phyloP scores from a whole-genome alignment of 1,284 basidiomycete genomes.

The Chiua sp. region DNA sequence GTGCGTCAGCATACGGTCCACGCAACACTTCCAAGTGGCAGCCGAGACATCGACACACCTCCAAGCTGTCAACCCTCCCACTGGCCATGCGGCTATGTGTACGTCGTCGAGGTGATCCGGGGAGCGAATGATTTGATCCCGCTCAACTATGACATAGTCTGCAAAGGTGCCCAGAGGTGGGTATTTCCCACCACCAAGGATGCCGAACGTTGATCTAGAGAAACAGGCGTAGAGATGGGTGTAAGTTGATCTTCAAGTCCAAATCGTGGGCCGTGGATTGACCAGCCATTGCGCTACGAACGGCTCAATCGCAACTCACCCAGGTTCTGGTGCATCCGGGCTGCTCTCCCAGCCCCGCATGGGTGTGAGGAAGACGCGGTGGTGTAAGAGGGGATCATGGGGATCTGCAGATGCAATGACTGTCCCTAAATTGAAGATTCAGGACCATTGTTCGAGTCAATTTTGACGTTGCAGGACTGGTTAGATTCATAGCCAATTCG shows the following conservation, averaged over 20 bases:
- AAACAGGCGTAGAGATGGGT: slow-evolving; percentile 2
- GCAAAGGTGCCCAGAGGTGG: slow-evolving; percentile 75
- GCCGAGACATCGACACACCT: too few relatives aligned
- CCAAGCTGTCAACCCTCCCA: slow-evolving; percentile 85
- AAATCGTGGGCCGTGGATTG: too few relatives aligned
- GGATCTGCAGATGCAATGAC: slow-evolving; percentile 62
- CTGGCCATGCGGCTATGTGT: slow-evolving; percentile 77
- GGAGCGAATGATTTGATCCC: slow-evolving; percentile 68
- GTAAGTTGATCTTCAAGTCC: too few relatives aligned
- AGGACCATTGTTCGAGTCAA: too few relatives aligned
- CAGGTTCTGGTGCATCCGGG: slow-evolving; percentile 61
- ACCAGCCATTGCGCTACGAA: background rate
- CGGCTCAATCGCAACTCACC: slow-evolving; percentile 12
- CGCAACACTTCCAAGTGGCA: background rate
- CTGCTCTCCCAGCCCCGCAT: slow-evolving; percentile 78
- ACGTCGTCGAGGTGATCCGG: slow-evolving; percentile 75
- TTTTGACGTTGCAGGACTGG: too few relatives aligned
- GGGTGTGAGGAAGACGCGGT: slow-evolving; percentile 77
- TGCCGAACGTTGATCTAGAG: slow-evolving; percentile 52
- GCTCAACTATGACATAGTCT: slow-evolving; percentile 77
- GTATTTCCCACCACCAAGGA: slow-evolving; percentile 62
- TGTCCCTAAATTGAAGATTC: slow-evolving; percentile 47
- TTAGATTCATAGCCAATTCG: background rate
- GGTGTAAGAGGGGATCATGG: slow-evolving; percentile 61
- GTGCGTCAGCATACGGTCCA: background rate